Conservation (phyloP, 768 basidiomycete genomes). For the Tulasnella sp. region DNA sequence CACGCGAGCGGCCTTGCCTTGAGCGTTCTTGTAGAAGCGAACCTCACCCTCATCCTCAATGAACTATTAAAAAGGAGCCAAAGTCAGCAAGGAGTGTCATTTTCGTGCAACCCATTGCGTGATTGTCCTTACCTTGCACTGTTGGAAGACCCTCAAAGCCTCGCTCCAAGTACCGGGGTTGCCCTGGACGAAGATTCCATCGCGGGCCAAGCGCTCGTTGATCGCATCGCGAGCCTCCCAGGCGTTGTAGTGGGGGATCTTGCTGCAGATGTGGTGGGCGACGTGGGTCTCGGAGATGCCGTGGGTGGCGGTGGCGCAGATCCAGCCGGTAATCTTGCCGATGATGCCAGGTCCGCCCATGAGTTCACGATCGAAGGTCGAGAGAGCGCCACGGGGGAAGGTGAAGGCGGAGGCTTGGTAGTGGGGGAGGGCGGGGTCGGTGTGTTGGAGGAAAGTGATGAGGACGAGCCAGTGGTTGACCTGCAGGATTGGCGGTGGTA, state of each 20-base stretch:
- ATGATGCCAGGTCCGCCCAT: constrained; percentile 55
- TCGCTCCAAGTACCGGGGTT: constrained; percentile 76
- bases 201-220: constrained; percentile 64
- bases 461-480: constrained; percentile 93
- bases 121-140: constrained; percentile 58
- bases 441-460: constrained; percentile 98
- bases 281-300: constrained; percentile 95
- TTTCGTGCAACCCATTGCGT: background rate
- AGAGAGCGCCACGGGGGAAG: constrained; percentile 88
- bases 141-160: constrained; percentile 67
- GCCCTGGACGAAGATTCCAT: constrained; percentile 62
- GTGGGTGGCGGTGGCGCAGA: constrained; percentile 80
- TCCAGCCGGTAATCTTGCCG: constrained; percentile 75
- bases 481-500: constrained; percentile 35
- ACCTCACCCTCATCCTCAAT: constrained; percentile 93
- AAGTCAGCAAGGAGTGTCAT: background rate
- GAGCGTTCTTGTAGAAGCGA: constrained; percentile 84
- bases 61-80: constrained; percentile 47
- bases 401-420: constrained; percentile 87
- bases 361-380: constrained; percentile 82
- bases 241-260: constrained; percentile 94
- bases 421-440: constrained; percentile 90
- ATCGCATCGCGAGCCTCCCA: constrained; percentile 91
- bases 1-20: constrained; percentile 67
- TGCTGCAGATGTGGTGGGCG: constrained; percentile 85